Evolutionary conservation across 805 yeast species (phyloP), one percentile per base, ranked within the genome.

Genomic region (Starmerella gropengiesseri): DNA sequence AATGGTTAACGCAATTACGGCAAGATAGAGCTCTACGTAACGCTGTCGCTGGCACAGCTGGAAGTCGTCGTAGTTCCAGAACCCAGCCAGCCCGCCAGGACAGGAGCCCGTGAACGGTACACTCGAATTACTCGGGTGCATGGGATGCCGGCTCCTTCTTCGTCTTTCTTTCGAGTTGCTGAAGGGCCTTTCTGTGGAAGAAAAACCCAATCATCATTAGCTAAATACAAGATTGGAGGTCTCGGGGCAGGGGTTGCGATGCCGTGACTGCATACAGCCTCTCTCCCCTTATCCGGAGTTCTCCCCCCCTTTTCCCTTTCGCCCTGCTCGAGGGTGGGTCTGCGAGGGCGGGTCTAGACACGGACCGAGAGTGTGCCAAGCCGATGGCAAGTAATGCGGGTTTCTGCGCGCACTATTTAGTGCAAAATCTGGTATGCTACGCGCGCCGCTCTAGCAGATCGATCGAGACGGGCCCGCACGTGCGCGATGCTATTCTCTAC

Each of bases 31-130:
- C 36, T 50, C 52, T 29, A 53, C 22, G 29, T 50, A 53, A 8
- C 50, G 45, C 35, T 54, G 58, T 16, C 46, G 43, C 29, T 48
- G 53, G 40, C 58, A 54, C 8, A 14, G 27, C 17, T 47, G 51
- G 31, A 54, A 43, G 32, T 50, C 52, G 23, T 53, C 58, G 31
- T 19, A 40, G 13, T 47, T 39, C 58, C 58, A 54, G 30, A 60
- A 59, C 33, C 31, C 31, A 11, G 37, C 26, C 42, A 45, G 9
- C 13, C 40, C 31, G 6, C 41, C 39, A 4, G 39, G 39, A n/a
- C 39, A 36, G 5, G 31, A 9, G 6, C 31, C 39, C 18, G 21
- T 19, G 14, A 11, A 18, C 5, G 39, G 31, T 18, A 21, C 20
- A 25, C 18, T 36, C 6, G 39, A 26, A 27, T 36, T 36, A 19